Evolutionary conservation across 2,329 filamentous ascomycete species (phyloP).

Genomic region (Scedosporium boydii): DNA sequence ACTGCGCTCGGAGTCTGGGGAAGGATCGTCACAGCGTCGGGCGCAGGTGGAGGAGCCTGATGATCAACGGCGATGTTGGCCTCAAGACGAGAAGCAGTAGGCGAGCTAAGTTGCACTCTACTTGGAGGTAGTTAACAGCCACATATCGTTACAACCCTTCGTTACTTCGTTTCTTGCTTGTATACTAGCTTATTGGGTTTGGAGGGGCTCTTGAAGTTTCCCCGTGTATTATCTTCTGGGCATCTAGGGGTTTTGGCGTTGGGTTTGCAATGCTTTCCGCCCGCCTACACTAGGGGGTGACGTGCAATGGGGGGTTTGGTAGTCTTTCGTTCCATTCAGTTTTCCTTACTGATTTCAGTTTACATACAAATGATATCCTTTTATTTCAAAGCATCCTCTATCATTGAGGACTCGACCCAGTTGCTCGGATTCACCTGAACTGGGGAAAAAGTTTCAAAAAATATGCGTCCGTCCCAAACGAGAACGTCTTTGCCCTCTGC

Average conservation of each 20-base stretch:
- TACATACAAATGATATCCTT: not conserved
- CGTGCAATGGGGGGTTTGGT: not conserved
- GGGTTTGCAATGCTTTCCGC: not conserved
- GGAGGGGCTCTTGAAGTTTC: not conserved
- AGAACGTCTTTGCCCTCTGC: no score
- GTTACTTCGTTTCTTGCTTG: not conserved
- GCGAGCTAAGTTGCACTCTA: conserved; percentile 40
- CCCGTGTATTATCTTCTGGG: not conserved
- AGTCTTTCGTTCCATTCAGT: not conserved
- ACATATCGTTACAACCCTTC: not conserved
- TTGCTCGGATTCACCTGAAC: no score
- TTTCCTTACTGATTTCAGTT: not conserved
- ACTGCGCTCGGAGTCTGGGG: conserved; percentile 54
- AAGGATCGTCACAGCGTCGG: conserved; percentile 48
- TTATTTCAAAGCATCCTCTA: not conserved
- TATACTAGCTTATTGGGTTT: not conserved
- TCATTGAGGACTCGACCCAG: not conserved
- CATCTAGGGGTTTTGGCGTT: not conserved
- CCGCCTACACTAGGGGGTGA: not conserved
- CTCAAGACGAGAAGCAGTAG: conserved; percentile 37
- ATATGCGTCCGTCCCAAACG: no score
- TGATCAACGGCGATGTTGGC: conserved; percentile 49
- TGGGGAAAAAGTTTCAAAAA: no score
- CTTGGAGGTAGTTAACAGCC: conserved; percentile 36
- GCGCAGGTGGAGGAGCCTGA: conserved; percentile 53